These are phyloP conservation scores for Beauveria sp. DNA, from an alignment of 2,329 filamentous ascomycete genomes.

Conservation along the genomic window DNA sequence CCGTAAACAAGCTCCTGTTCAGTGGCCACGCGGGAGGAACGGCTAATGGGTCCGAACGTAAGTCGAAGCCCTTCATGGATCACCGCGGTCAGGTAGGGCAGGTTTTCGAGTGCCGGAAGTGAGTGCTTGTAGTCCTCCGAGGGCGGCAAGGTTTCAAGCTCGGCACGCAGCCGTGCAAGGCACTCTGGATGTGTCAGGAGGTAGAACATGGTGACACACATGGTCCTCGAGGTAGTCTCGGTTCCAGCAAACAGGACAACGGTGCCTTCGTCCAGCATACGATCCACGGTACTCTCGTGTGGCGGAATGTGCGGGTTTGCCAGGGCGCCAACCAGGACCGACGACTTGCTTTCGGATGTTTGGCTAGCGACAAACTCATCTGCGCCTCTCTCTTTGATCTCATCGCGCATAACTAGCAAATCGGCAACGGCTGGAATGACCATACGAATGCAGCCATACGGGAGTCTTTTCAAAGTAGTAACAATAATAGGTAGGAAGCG, in stretches of 20 bases:
- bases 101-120: neutral
- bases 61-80: neutral
- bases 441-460: neutral
- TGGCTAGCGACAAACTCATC: neutral
- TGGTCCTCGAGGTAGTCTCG: conserved; percentile 12
- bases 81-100: neutral
- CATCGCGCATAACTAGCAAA: neutral
- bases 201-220: neutral
- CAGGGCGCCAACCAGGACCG: neutral
- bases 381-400: neutral
- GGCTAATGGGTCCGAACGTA: neutral
- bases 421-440: neutral
- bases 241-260: conserved; percentile 16
- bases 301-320: conserved; percentile 8
- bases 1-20: neutral
- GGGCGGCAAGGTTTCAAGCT: neutral
- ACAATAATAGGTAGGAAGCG: neutral
- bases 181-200: neutral
- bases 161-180: neutral
- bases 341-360: neutral
- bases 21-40: neutral
- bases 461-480: neutral
- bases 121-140: neutral
- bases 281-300: conserved; percentile 12
- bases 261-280: conserved; percentile 15